Conservation (phyloP, 2,329 filamentous ascomycete species). For the Colletotrichum sp. region DNA sequence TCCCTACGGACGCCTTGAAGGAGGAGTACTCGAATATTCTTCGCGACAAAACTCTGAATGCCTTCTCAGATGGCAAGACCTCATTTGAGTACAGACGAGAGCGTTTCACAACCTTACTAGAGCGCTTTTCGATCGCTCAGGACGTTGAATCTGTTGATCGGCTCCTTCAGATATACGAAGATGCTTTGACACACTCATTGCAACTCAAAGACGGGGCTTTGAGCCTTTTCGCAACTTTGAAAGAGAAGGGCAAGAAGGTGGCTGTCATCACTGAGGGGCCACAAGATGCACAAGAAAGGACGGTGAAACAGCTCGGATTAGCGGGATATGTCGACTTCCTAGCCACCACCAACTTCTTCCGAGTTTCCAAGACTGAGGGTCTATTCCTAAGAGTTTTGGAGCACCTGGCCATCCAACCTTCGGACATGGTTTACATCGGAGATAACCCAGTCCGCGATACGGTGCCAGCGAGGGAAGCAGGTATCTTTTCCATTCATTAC, state of each 20-base stretch:
- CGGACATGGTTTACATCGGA: constrained; percentile 33
- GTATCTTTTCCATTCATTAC: constrained; percentile 33
- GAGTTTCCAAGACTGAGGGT: constrained; percentile 29
- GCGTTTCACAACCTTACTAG: constrained; percentile 38
- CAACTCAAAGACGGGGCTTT: constrained; percentile 41
- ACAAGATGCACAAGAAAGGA: constrained; percentile 51
- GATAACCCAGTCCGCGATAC: constrained; percentile 34
- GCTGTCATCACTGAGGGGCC: constrained; percentile 52
- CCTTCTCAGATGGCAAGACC: constrained; percentile 48
- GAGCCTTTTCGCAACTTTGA: constrained; percentile 37
- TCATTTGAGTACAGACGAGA: constrained; percentile 48
- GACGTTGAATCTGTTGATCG: constrained; percentile 23
- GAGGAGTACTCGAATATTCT: constrained; percentile 38
- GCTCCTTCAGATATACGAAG: constrained; percentile 34
- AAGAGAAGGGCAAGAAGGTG: constrained; percentile 40
- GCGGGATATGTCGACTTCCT: constrained; percentile 31
- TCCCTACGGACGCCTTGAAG: constrained; percentile 22
- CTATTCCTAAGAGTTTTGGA: constrained; percentile 31
- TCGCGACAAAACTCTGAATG: constrained; percentile 35
- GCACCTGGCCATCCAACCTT: constrained; percentile 27
- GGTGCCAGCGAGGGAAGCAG: constrained; percentile 28
- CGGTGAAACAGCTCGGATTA: constrained; percentile 37
- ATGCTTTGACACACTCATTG: constrained; percentile 30
- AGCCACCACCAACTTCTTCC: constrained; percentile 34
- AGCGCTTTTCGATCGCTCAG: constrained; percentile 26